Evolutionary conservation across 306 rosid genomes (phyloP).

Genomic region (Cucumis hystrix): DNA sequence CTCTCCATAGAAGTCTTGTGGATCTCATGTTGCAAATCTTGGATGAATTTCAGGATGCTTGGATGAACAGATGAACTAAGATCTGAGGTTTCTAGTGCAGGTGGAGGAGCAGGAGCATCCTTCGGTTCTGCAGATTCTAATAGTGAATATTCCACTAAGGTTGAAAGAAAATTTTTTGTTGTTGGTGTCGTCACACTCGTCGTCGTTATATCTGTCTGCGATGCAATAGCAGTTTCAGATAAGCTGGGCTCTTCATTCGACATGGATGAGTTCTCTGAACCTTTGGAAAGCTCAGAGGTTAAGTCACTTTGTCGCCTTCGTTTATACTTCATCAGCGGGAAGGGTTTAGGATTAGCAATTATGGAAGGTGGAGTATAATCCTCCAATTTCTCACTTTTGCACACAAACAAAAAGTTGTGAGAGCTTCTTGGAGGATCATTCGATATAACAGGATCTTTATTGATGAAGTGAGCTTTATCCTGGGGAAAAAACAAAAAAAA

Average conservation of each 20-base stretch:
- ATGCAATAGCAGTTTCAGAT: slow-evolving; percentile 55
- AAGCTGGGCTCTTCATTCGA: slow-evolving; percentile 58
- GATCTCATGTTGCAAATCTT: slow-evolving; percentile 51
- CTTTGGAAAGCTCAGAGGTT: slow-evolving; percentile 39
- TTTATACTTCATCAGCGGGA: slow-evolving; percentile 51
- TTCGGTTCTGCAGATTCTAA: slow-evolving; percentile 69
- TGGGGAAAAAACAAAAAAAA: slow-evolving; percentile 16
- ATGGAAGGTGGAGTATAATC: slow-evolving; percentile 31
- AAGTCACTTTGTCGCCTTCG: slow-evolving; percentile 47
- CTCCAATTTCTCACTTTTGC: slow-evolving; percentile 69
- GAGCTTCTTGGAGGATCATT: slow-evolving; percentile 52
- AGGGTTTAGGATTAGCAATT: slow-evolving; percentile 42
- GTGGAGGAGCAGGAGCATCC: slow-evolving; percentile 21
- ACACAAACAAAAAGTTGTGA: slow-evolving; percentile 32
- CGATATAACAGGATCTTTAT: slow-evolving; percentile 33
- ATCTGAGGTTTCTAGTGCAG: slow-evolving; percentile 26
- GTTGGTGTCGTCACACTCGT: slow-evolving; percentile 9
- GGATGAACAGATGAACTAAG: slow-evolving; percentile 50
- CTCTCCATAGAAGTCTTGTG: slow-evolving; percentile 55
- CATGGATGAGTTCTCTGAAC: slow-evolving; percentile 46
- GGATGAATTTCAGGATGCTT: slow-evolving; percentile 50
- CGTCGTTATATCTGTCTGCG: slow-evolving; percentile 19
- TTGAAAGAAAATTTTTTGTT: slow-evolving; percentile 66
- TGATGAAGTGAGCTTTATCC: slow-evolving; percentile 43
- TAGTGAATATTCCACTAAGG: slow-evolving; percentile 78